A percentile compares a stretch with the other conserved stretches of the same genome.
phyloP scores from a whole-genome alignment of 2,329 filamentous ascomycete species.

The Chaetothyriales sp. region DNA sequence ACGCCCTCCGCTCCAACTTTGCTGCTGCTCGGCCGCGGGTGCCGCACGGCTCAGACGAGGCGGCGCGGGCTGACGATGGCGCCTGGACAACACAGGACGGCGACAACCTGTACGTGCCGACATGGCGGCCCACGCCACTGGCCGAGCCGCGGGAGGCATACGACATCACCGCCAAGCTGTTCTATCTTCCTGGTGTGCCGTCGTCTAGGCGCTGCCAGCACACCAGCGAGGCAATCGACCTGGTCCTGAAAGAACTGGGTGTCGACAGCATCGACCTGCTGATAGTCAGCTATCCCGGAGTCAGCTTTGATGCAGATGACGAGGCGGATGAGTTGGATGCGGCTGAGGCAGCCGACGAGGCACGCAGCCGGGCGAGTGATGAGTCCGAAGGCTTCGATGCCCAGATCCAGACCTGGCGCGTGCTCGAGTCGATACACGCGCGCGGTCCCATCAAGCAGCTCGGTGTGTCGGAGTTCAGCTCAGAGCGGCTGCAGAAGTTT shows the following conservation, averaged over 20 bases:
- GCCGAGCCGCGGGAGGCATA: constrained; percentile 72
- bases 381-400: constrained; percentile 41
- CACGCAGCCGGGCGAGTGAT: constrained; percentile 22
- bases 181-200: constrained; percentile 65
- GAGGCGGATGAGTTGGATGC: constrained; percentile 50
- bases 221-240: constrained; percentile 58
- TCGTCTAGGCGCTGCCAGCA: constrained; percentile 51
- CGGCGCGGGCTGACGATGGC: constrained; percentile 13
- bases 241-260: constrained; percentile 67
- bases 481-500: constrained; percentile 64
- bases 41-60: constrained; percentile 21
- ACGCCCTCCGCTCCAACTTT: constrained; percentile 74
- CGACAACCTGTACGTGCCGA: constrained; percentile 57
- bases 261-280: constrained; percentile 67
- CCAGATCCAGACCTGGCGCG: constrained; percentile 52
- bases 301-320: constrained; percentile 85
- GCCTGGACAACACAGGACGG: constrained; percentile 54
- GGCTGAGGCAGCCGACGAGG: constrained; percentile 48
- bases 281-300: constrained; percentile 81
- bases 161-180: constrained; percentile 89
- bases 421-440: constrained; percentile 57
- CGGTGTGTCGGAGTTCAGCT: constrained; percentile 83
- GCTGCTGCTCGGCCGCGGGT: constrained; percentile 44
- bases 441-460: constrained; percentile 59
- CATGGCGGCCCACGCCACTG: constrained; percentile 57